Evolutionary conservation across 1,139 yeast species (phyloP), one percentile per base, ranked within the genome.

Genomic region (Suhomyces terraborum): DNA sequence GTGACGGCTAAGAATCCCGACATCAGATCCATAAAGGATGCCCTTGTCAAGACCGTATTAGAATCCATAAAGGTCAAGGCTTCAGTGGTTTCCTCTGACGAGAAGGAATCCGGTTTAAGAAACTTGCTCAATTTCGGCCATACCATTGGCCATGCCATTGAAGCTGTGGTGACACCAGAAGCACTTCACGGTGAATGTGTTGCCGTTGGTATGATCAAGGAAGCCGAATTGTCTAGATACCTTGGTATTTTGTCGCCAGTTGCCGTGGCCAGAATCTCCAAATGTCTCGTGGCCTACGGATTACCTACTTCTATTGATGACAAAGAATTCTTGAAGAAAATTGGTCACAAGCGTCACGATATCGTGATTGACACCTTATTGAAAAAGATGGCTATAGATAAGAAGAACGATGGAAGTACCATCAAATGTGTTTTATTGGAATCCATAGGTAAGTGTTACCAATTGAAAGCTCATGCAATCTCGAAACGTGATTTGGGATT

Each of bases 181-280:
- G 94, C 96, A 14, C 75, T 93, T 35, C 99, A 93, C 55, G 99
- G 99, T 46, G 99, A 93, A 65, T 93, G 98, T 75, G 98, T 93
- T 14, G 78, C 98, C 8, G 78, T 93, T 48, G 99, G 99, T 49
- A 87, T 91, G 81, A 83, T 94, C 31, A 77, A 83, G 55, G 99
- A 93, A 64, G 98, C 98, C 2, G 98, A 93, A 65, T 75, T 93
- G 49, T 78, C 97, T 18, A 80, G 99, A 59, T 88, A 87, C 62
- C 73, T 88, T 58, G 98, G 98, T 16, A 78, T 88, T 39, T 71
- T 93, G 51, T 80, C 95, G 2, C 94, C 98, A 3, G 94, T 89
- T 5, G 96, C 96, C 2, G 98, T 93, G 24, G 93, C 98, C 1
- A 79, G 99, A 58, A 73, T 93, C 43, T 66, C 87, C 22, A 88